Base-by-base conservation (phyloP, 2,329 filamentous ascomycete genomes). In the Hypomyces rosellus region DNA sequence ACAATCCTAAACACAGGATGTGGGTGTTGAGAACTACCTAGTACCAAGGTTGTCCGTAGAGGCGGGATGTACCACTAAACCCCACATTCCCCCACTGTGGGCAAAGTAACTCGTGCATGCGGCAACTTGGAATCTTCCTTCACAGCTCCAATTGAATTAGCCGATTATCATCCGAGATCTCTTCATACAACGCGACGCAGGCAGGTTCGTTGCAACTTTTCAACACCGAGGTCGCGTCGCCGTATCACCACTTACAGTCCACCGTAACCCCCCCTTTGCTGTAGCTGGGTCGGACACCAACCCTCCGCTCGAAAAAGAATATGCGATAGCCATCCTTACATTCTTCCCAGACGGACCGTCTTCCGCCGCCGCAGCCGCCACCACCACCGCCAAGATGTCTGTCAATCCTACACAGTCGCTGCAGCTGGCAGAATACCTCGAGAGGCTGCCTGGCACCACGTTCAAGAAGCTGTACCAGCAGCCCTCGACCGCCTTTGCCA, bases 401-500 rank as follows among this genome's bases (percentile, higher is more conserved):
- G 67, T 67, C 66, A 69, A 64, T 58, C 64, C 69, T 34, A 57
- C 66, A 56, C 75, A 74, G 52, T 77, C 79, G 55, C 74, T 81
- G 54, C 76, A 80, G 56, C 78, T 84, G 52, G 88, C 92, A 65
- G 91, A 96, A 65, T 97, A 96, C 71, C 85, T 97, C 66, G 91
- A 97, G 78, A 84, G 85, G 66, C 85, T 95, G 63, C 88, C 88
- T 45, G 89, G 91, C 56, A 89, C 88, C 39, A 95, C 89, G 34
- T 96, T 97, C 69, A 82, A 84, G 65, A 87, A 89, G 69, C 80
- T 99, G 42, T 99, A 99, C 76, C 87, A 91, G 72, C 91, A 96
- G 75, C 93, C 93, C 30, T 95, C 92, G 39, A 96, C 93, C 1
- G 88, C 91, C 36, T 83, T 99, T 58, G 93, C 93, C 58, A 91